phyloP scores from a whole-genome alignment of 1,139 yeast species.

The Ogataea hybrid region DNA sequence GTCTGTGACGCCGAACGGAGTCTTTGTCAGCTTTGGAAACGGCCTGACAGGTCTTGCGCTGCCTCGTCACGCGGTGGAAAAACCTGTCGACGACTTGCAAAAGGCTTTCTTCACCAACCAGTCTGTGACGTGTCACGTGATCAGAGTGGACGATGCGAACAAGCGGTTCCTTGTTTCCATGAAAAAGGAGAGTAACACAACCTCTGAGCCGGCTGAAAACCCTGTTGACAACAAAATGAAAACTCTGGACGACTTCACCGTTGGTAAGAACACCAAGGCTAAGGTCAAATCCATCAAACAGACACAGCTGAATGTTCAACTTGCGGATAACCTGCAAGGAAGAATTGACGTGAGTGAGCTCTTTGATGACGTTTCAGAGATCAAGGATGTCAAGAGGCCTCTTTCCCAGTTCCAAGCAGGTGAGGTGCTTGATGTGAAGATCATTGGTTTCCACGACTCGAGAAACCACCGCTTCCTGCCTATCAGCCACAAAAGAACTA shows the following conservation, averaged over 20 bases:
- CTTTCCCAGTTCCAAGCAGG: constrained; percentile 59
- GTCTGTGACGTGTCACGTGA: constrained; percentile 63
- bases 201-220: constrained; percentile 39
- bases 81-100: constrained; percentile 53
- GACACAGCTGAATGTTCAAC: constrained; percentile 70
- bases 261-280: constrained; percentile 65
- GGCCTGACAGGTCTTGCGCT: constrained; percentile 80
- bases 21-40: constrained; percentile 81
- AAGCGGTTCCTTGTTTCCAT: constrained; percentile 68
- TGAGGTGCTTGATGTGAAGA: constrained; percentile 56
- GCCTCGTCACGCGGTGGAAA: constrained; percentile 67
- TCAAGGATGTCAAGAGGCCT: constrained; percentile 59
- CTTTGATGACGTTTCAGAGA: constrained; percentile 53
- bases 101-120: constrained; percentile 56
- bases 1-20: constrained; percentile 73
- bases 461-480: constrained; percentile 70
- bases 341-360: constrained; percentile 76
- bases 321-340: constrained; percentile 81
- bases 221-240: constrained; percentile 60
- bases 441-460: constrained; percentile 80
- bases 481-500: constrained; percentile 56
- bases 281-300: constrained; percentile 61
- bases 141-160: constrained; percentile 65
- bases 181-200: constrained; percentile 34
- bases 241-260: constrained; percentile 47